phyloP scores from a whole-genome alignment of 2,329 filamentous ascomycete species.

The Fusarium stilboides region DNA sequence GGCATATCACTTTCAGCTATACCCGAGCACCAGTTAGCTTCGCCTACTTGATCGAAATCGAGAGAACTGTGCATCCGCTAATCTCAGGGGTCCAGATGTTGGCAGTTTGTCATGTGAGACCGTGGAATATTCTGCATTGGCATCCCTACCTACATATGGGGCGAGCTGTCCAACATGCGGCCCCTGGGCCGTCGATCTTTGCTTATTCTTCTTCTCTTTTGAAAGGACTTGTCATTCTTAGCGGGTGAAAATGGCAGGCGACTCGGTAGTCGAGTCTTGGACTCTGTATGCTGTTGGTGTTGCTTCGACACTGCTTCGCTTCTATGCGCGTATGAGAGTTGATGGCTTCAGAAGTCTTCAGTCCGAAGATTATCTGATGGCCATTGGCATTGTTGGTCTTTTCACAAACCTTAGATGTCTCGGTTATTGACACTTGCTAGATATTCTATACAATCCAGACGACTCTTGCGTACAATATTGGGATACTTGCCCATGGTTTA shows the following conservation, averaged over 20 bases:
- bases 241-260: conserved; percentile 31
- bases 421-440: conserved; percentile 50
- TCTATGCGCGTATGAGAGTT: conserved; percentile 50
- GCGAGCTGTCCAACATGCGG: neutral
- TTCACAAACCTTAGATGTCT: accelerated
- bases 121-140: neutral
- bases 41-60: neutral
- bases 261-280: conserved; percentile 45
- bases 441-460: conserved; percentile 66
- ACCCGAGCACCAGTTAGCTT: neutral
- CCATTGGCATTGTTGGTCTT: conserved; percentile 34
- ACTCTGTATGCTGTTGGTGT: conserved; percentile 50
- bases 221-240: conserved; percentile 6
- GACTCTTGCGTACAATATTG: conserved; percentile 64
- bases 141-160: conserved; percentile 17
- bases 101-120: conserved; percentile 9
- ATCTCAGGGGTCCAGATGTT: conserved; percentile 12
- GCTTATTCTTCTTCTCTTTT: conserved; percentile 5
- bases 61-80: neutral
- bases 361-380: conserved; percentile 52
- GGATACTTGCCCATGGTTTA: conserved; percentile 62
- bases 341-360: conserved; percentile 47
- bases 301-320: conserved; percentile 48
- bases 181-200: conserved; percentile 9
- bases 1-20: conserved; percentile 7